Conservation (phyloP, 176 grass and related monocot genomes). For the Eleusine coracana region DNA sequence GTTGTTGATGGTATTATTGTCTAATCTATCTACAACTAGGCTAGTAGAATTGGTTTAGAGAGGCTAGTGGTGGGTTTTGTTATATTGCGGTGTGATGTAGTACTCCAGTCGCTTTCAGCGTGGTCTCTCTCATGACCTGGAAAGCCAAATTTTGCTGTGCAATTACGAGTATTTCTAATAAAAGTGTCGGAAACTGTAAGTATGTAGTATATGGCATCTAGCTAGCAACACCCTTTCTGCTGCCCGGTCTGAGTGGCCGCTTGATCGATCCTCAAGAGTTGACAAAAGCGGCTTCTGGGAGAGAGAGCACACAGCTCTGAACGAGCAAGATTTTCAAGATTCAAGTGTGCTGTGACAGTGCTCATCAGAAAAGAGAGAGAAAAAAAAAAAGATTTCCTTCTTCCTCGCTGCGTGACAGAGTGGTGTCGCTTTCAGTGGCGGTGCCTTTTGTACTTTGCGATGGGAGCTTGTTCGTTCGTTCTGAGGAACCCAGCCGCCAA, state of each 20-base stretch:
- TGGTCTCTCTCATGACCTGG: conserved; percentile 44
- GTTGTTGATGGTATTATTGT: conserved; percentile 2
- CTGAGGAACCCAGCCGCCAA: not conserved
- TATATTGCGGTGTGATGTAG: conserved; percentile 29
- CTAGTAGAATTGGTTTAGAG: conserved; percentile 35
- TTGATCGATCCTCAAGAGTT: not conserved
- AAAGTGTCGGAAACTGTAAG: conserved; percentile 20
- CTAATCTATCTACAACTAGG: not conserved
- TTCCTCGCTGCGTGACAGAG: not conserved
- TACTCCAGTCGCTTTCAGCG: conserved; percentile 36
- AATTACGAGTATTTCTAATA: conserved; percentile 42
- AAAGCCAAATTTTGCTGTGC: conserved; percentile 46
- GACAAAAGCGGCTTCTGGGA: too few species aligned
- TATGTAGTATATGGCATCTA: not conserved
- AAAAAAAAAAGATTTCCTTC: too few species aligned
- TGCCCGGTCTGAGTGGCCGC: not conserved
- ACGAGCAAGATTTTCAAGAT: too few species aligned
- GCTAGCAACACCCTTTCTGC: not conserved
- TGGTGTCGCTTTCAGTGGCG: not conserved
- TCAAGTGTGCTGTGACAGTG: too few species aligned
- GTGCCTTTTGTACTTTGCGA: not conserved
- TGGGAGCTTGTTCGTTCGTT: not conserved
- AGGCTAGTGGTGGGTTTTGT: conserved; percentile 19
- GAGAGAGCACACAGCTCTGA: too few species aligned
- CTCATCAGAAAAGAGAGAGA: too few species aligned